Evolutionary conservation across 2,329 filamentous ascomycete species (phyloP).

Genomic region (Ascomycota sp.): DNA sequence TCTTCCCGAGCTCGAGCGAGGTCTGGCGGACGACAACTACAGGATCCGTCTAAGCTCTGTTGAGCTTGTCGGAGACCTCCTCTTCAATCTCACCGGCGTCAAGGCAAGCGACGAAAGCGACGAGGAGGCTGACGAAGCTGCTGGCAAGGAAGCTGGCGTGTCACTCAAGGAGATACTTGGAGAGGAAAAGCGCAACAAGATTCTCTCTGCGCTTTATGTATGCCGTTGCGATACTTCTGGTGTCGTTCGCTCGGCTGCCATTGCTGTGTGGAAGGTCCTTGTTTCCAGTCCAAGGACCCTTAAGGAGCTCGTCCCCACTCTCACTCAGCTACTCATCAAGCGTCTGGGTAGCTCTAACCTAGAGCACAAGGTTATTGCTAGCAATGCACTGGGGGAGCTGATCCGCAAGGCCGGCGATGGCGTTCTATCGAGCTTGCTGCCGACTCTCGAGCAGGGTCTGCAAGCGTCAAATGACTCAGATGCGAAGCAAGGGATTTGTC

Average conservation of each 20-base stretch:
- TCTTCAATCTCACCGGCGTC: conserved; percentile 95
- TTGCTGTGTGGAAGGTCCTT: conserved; percentile 89
- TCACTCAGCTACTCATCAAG: conserved; percentile 84
- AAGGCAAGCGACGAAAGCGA: conserved; percentile 55
- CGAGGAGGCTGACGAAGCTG: conserved; percentile 55
- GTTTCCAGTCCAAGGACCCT: conserved; percentile 79
- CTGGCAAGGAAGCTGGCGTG: conserved; percentile 63
- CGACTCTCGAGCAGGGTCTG: conserved; percentile 78
- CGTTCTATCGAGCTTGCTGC: conserved; percentile 67
- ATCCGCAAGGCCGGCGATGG: conserved; percentile 93
- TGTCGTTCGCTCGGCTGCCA: conserved; percentile 69
- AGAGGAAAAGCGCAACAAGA: conserved; percentile 89
- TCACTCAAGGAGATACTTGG: conserved; percentile 89
- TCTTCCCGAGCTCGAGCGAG: conserved; percentile 82
- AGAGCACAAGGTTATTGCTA: conserved; percentile 97
- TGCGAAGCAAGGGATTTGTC: conserved; percentile 89
- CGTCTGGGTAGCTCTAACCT: conserved; percentile 87
- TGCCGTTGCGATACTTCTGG: conserved; percentile 92
- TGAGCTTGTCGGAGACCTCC: conserved; percentile 81
- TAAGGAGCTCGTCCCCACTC: conserved; percentile 83
- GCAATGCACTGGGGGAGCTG: conserved; percentile 85
- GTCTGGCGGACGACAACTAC: conserved; percentile 90
- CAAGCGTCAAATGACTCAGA: conserved; percentile 75
- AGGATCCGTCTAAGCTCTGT: conserved; percentile 96
- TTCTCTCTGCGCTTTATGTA: conserved; percentile 89